Conservation (phyloP, 2,329 filamentous ascomycete genomes). For the Pezicula neosporulosa region DNA sequence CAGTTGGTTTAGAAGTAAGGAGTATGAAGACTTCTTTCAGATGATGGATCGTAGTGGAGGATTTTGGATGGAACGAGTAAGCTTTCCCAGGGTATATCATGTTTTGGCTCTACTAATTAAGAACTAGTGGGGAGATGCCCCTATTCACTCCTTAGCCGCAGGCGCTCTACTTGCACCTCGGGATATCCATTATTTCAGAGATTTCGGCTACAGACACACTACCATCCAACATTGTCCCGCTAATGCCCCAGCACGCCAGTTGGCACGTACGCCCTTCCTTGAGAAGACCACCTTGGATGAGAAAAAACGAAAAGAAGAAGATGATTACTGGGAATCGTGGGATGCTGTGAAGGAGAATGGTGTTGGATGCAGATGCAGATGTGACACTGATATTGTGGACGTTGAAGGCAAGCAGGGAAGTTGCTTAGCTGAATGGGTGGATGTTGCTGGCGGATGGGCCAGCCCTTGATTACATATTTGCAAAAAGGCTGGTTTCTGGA, state of each 20-base stretch:
- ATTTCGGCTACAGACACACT: conserved; percentile 96
- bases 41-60: conserved; percentile 98
- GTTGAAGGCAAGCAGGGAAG: conserved; percentile 97
- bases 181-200: conserved; percentile 98
- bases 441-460: conserved; percentile 92
- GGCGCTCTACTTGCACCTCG: conserved; percentile 76
- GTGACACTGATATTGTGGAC: conserved; percentile 95
- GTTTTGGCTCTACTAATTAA: conserved; percentile 15
- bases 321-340: conserved; percentile 90
- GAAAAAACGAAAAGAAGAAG: conserved; percentile 84
- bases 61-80: conserved; percentile 98
- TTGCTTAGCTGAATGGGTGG: conserved; percentile 94
- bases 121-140: conserved; percentile 90
- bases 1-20: conserved; percentile 94
- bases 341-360: conserved; percentile 92
- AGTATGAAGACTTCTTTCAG: conserved; percentile 96
- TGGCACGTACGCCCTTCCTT: conserved; percentile 74
- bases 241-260: conserved; percentile 86
- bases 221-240: conserved; percentile 98
- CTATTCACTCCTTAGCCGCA: conserved; percentile 94
- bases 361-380: conserved; percentile 92
- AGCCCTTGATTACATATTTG: conserved; percentile 24
- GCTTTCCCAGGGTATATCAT: conserved; percentile 23
- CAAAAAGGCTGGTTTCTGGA: not conserved
- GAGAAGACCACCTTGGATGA: conserved; percentile 79